Conservation (phyloP, 208 protist species). For the Acanthamoeba sp. region DNA sequence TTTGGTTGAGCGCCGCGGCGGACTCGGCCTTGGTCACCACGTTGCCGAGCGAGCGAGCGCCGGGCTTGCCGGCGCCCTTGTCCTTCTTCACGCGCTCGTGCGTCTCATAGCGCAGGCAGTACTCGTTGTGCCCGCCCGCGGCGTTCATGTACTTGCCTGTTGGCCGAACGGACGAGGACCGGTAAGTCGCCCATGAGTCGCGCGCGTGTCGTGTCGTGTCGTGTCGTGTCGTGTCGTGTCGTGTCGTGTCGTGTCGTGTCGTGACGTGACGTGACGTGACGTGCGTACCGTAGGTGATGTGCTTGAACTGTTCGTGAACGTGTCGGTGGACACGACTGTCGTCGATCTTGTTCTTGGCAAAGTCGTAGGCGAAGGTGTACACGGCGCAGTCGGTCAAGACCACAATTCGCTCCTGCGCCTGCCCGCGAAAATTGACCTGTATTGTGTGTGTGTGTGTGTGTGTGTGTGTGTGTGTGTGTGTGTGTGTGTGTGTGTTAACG, state of each 20-base stretch:
- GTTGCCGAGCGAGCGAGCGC: background rate
- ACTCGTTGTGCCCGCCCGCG: background rate
- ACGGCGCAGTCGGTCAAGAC: conserved; percentile 49
- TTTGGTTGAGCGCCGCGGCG: conserved; percentile 4
- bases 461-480: background rate
- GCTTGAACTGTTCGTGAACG: conserved; percentile 23
- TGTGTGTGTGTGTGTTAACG: background rate
- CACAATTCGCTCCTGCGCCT: conserved; percentile 58
- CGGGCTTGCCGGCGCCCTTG: background rate
- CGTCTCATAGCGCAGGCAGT: conserved; percentile 60
- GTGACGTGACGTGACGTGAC: background rate
- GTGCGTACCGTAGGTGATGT: conserved; percentile 32
- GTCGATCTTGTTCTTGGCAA: background rate
- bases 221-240: background rate
- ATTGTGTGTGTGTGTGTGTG: background rate
- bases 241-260: background rate
- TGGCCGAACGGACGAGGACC: background rate
- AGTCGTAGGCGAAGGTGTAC: conserved; percentile 75
- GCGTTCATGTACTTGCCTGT: background rate
- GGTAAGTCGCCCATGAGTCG: background rate
- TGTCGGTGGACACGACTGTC: conserved; percentile 41
- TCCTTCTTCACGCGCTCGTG: conserved; percentile 45
- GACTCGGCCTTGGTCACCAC: conserved; percentile 17
- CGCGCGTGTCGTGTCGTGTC: background rate
- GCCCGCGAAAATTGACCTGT: background rate